Percentiles rank a stretch among this genome's conserved stretches.
phyloP scores from a whole-genome alignment of 2,329 filamentous ascomycete species.

The Cladobotryum protrusum region DNA sequence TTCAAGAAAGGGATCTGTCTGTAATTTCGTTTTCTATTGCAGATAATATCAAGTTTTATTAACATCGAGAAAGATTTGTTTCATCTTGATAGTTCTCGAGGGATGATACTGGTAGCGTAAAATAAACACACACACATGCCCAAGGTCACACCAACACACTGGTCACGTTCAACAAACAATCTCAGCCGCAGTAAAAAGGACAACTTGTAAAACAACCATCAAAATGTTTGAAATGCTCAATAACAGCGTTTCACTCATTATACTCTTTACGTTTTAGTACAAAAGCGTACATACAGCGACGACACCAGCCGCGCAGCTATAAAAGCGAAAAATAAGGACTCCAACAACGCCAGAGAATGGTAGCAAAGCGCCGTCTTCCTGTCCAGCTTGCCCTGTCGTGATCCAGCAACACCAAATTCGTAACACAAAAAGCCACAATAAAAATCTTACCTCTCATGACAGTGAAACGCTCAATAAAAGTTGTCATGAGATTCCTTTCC shows the following conservation, averaged over 20 bases:
- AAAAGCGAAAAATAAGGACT: conserved; percentile 12
- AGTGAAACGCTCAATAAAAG: neutral
- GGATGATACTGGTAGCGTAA: no score
- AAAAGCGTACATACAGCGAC: neutral
- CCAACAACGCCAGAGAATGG: conserved; percentile 12
- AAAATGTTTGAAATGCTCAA: conserved; percentile 1
- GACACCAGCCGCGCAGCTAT: conserved; percentile 2
- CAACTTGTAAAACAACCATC: neutral
- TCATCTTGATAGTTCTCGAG: no score
- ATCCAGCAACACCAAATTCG: conserved; percentile 11
- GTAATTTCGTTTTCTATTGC: neutral
- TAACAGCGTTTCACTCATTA: conserved; percentile 12
- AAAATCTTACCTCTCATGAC: neutral
- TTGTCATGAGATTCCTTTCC: neutral
- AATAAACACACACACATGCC: no score
- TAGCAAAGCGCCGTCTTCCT: conserved; percentile 11
- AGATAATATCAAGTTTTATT: neutral
- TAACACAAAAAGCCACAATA: conserved; percentile 9
- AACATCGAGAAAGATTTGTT: no score
- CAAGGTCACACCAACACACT: no score
- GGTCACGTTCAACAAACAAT: no score
- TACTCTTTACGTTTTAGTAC: conserved; percentile 10
- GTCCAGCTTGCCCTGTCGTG: conserved; percentile 6
- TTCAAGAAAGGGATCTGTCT: neutral
- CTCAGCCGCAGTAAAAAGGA: no score